These are phyloP conservation scores for Aspergillus japonicus DNA, from an alignment of 2,329 filamentous ascomycete species.

Conservation along the genomic window DNA sequence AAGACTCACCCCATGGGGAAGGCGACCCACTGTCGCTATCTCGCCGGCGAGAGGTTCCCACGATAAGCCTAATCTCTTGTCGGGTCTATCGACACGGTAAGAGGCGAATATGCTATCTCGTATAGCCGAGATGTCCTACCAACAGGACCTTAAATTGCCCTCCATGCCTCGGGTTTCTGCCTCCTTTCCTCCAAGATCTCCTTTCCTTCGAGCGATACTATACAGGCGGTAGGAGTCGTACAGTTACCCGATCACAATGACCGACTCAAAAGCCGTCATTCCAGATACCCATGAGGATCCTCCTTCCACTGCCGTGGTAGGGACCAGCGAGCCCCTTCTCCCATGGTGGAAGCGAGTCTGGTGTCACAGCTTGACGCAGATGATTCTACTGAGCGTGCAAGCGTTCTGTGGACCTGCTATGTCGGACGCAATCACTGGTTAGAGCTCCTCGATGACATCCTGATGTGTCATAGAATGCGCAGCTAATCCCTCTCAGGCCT, in stretches of 20 bases:
- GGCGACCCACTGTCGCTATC: background rate
- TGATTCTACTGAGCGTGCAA: constrained; percentile 50
- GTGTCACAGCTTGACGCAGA: constrained; percentile 51
- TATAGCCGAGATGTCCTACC: background rate
- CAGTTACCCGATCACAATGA: background rate
- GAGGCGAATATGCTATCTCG: background rate
- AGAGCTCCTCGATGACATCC: constrained; percentile 3
- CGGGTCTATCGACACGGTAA: background rate
- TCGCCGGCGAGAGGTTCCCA: background rate
- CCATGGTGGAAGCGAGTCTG: constrained; percentile 48
- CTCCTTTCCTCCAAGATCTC: background rate
- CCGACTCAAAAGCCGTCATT: background rate
- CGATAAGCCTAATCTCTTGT: constrained; percentile 6
- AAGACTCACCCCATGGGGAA: constrained; percentile 3
- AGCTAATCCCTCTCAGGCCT: constrained; percentile 27
- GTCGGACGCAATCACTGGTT: constrained; percentile 42
- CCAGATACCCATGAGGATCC: background rate
- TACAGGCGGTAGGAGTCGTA: background rate
- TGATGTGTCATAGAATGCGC: background rate
- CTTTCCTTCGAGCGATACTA: background rate
- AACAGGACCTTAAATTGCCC: background rate
- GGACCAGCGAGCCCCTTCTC: background rate
- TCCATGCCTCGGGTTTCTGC: background rate
- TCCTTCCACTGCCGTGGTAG: background rate
- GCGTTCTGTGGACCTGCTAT: constrained; percentile 47